Conservation (phyloP, 148 eudicot species). For the Cornus suecica region DNA sequence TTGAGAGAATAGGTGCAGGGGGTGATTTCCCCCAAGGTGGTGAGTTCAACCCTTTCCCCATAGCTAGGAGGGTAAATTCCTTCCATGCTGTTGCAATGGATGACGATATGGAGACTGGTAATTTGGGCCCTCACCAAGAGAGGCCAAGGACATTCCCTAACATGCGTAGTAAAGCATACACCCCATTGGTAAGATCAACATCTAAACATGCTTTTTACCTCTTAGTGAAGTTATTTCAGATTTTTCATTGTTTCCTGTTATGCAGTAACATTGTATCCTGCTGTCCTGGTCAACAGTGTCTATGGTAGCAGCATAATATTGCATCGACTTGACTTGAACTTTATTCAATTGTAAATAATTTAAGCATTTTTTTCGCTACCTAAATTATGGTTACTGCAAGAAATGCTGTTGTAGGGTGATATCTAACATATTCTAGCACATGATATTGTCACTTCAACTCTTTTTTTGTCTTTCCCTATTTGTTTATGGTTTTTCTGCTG, state of each 20-base stretch:
- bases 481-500: neutral
- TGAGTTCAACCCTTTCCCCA: conserved; percentile 55
- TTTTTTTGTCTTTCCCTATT: no score
- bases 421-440: neutral
- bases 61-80: conserved; percentile 74
- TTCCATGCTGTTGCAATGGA: conserved; percentile 74
- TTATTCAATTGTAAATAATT: neutral
- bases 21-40: conserved; percentile 82
- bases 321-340: neutral
- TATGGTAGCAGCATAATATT: neutral
- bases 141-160: conserved; percentile 85
- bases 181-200: conserved; percentile 63
- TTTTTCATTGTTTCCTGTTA: neutral
- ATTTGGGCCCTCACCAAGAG: conserved; percentile 69
- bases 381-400: neutral
- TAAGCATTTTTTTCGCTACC: neutral
- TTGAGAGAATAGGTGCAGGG: conserved; percentile 80
- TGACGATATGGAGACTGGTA: conserved; percentile 73
- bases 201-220: neutral
- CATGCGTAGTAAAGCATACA: conserved; percentile 84
- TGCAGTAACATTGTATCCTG: neutral
- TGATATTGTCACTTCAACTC: neutral
- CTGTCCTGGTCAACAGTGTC: neutral
- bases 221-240: neutral
- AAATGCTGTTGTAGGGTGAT: neutral